A percentile compares a stretch with the other conserved stretches of the same genome.
phyloP scores from a whole-genome alignment of 2,329 filamentous ascomycete genomes.

The Aspergillus fijiensis region DNA sequence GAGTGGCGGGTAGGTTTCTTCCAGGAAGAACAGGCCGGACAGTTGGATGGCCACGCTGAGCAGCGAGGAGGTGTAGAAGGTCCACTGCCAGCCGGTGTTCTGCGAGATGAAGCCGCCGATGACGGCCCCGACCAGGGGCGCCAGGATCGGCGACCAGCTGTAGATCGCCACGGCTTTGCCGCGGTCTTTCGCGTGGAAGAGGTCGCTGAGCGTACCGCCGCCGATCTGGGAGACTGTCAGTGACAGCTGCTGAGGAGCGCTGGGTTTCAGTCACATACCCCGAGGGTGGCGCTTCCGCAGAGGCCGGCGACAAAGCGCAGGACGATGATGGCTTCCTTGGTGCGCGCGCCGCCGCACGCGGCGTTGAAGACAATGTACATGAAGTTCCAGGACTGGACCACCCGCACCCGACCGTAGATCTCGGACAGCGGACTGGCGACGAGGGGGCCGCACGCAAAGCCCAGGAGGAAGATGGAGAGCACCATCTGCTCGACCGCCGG shows the following conservation, averaged over 20 bases:
- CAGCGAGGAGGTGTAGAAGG: conserved; percentile 67
- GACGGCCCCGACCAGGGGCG: conserved; percentile 57
- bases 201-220: conserved; percentile 45
- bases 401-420: conserved; percentile 17
- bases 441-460: conserved; percentile 44
- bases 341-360: conserved; percentile 42
- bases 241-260: conserved; percentile 21
- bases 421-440: conserved; percentile 21
- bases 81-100: conserved; percentile 68
- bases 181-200: conserved; percentile 60
- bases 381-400: conserved; percentile 18
- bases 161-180: conserved; percentile 63
- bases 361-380: conserved; percentile 18
- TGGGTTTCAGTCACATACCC: conserved; percentile 6
- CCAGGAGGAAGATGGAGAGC: conserved; percentile 57
- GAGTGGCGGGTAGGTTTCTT: conserved; percentile 65
- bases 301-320: conserved; percentile 60
- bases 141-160: conserved; percentile 61
- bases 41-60: conserved; percentile 60
- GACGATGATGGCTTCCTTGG: conserved; percentile 34
- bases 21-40: conserved; percentile 59
- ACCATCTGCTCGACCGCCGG: conserved; percentile 47
- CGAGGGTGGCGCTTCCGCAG: conserved; percentile 50
- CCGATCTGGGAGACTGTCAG: conserved; percentile 46
- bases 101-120: conserved; percentile 64